Evolutionary conservation across 176 grass and related monocot species (phyloP), one percentile per base, ranked within the genome.

Genomic region (Phyllostachys edulis): DNA sequence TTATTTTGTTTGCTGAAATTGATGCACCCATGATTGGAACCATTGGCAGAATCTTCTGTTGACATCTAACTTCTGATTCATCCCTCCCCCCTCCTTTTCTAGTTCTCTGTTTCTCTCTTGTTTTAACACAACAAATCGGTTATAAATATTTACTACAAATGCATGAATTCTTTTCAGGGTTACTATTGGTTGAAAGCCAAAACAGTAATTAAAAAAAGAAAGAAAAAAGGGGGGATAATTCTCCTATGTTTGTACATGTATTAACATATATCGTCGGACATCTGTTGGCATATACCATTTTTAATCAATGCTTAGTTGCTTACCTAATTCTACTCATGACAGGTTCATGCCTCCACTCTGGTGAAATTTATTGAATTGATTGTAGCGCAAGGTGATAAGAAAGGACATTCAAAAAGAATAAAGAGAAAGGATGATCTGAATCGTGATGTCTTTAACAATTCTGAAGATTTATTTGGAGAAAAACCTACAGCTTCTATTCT

Each of bases 341-440:
- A 98, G 96, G 87, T 98, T 82, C 87, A 90, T 89, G 87, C 84
- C 36, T 86, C 83, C 67, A 92, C 83, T 57, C 70, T 85, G 42
- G 88, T 87, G 26, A 92, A 80, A 49, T 77, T 90, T 77, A 88
- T 98, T 46, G 83, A 89, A 80, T 87, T 86, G 49, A 88, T 98
- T 95, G 69, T 90, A 76, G 64, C 63, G 5, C 61, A 82, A 70
- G 80, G 80, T 76, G 73, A 84, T 54, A 49, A 26, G 67, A 78
- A 46, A 83, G 73, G 76, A 47, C 73, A 63, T 54, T 82, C 76
- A 75, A 95, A 95, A 87, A 91, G 86, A 87, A 83, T 56, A 56
- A 97, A 94, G 82, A 78, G 73, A 71, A 75, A 87, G 47, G 88
- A 89, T 17, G 42, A 88, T 66, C 46, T 70, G 62, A 90, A 63